Conservation (phyloP, 1,284 basidiomycete species). For the Moesziomyces sp. region DNA sequence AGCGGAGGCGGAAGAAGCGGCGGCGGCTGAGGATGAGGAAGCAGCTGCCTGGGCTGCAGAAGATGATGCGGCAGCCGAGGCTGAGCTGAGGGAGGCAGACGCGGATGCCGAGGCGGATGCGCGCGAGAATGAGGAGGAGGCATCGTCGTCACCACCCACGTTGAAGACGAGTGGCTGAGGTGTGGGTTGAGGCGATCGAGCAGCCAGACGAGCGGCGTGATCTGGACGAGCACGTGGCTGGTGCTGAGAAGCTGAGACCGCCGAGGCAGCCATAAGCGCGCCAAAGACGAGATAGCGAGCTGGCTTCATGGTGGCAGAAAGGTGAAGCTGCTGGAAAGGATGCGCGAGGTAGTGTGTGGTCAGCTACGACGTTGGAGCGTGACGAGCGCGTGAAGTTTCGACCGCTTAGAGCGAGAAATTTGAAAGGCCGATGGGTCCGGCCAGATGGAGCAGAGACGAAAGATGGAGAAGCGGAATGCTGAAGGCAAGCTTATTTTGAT, state of each 20-base stretch:
- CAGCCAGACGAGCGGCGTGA: constrained; percentile 14
- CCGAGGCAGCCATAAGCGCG: constrained; percentile 28
- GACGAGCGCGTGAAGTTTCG: no score
- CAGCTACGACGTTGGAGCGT: no score
- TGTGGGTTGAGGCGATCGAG: constrained; percentile 12
- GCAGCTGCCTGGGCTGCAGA: constrained; percentile 27
- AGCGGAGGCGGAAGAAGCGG: constrained; percentile 28
- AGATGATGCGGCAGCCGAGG: constrained; percentile 23
- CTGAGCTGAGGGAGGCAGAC: constrained; percentile 9
- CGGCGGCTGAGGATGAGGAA: constrained; percentile 13
- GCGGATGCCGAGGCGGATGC: constrained; percentile 16
- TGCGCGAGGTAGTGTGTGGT: neutral
- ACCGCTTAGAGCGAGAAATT: no score
- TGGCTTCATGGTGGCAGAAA: constrained; percentile 22
- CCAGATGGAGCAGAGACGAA: no score
- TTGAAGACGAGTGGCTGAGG: constrained; percentile 6
- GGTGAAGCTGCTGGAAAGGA: neutral
- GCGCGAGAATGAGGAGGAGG: constrained; percentile 10
- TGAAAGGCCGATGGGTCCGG: no score
- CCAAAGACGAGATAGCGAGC: constrained; percentile 23
- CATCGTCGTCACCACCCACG: neutral
- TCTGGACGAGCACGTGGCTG: constrained; percentile 18
- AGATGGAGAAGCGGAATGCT: no score
- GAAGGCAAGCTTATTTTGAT: no score
- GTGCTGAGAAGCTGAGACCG: constrained; percentile 25